phyloP scores from a whole-genome alignment of 73 alveolate species.

The Tetrahymena malaccensis region DNA sequence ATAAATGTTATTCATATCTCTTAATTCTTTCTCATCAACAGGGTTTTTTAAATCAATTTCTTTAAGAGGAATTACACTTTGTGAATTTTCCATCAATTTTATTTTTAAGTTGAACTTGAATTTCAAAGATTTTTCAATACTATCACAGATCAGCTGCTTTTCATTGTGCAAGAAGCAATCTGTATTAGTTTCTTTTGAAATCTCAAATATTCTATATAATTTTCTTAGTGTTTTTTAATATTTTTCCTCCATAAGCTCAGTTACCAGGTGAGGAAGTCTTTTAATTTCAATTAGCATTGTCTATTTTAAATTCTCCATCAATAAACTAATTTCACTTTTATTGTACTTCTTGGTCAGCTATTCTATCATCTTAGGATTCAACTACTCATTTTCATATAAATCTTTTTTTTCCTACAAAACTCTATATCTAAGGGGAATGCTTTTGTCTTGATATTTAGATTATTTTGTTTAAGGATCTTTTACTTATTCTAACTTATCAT shows the following conservation, averaged over 20 bases:
- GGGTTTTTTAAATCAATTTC: not conserved
- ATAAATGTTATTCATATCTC: not conserved
- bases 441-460: not conserved
- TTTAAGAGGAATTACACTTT: not conserved
- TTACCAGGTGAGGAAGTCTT: not conserved
- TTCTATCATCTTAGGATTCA: not conserved
- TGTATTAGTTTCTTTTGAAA: not conserved
- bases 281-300: not conserved
- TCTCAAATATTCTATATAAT: not conserved
- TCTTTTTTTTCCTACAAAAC: not conserved
- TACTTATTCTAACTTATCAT: not conserved
- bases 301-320: not conserved
- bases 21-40: not conserved
- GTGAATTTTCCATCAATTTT: not conserved
- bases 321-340: not conserved
- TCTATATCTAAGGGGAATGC: not conserved
- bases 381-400: not conserved
- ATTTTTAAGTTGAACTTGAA: not conserved
- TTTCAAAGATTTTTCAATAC: not conserved
- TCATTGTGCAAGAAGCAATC: not conserved
- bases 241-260: not conserved
- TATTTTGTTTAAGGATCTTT: not conserved
- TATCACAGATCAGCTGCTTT: not conserved
- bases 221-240: not conserved
- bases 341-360: not conserved